Evolutionary conservation across 225 moss, liverwort and hornwort species (phyloP), one percentile per base, ranked within the genome.

Genomic region (Pseudoscleropodium purum): DNA sequence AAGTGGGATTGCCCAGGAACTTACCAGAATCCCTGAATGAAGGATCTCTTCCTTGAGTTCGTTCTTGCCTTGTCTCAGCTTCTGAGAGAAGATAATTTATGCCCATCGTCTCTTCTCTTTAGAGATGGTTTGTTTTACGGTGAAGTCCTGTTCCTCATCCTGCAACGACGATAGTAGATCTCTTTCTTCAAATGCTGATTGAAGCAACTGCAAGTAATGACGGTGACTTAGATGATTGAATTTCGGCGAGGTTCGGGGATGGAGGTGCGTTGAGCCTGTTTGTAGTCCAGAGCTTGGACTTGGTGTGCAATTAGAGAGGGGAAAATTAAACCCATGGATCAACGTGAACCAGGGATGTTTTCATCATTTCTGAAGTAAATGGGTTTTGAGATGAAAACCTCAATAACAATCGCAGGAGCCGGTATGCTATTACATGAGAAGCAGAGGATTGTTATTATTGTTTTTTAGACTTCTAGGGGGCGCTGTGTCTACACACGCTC

Each of bases 1-100:
- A 93, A 92, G 65, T 98, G 98, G 98, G 88, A 90, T 11, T 98
- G 98, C 72, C 87, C 94, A 2, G 92, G 94, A 43, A 36, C 37
- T 10, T 92, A 90, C 51, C 36, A 67, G 16, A 88, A 54, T 63
- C 86, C 89, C 20, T 92, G 41, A 93, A 84, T 10, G 11, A 59
- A 47, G 51, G 18, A 56, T 59, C 29, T 61, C 66, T 36, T n/a
- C n/a, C n/a, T n/a, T n/a, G n/a, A n/a, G n/a, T n/a, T 68, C 63
- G 54, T 67, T 66, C 27, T 82, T 29, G 67, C 78, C 69, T 89
- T 19, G 31, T 36, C 63, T 57, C 39, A 79, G 27, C 4, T 33
- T 36, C 14, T 67, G 59, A 64, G 75, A 84, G 43, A 59, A 76
- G 85, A 43, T 73, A 80, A 47, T 41, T 80, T 73, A 54, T 54